These are phyloP conservation scores for Aspergillus fumigatus DNA, from an alignment of 2,329 filamentous ascomycete genomes.

Conservation along the genomic window DNA sequence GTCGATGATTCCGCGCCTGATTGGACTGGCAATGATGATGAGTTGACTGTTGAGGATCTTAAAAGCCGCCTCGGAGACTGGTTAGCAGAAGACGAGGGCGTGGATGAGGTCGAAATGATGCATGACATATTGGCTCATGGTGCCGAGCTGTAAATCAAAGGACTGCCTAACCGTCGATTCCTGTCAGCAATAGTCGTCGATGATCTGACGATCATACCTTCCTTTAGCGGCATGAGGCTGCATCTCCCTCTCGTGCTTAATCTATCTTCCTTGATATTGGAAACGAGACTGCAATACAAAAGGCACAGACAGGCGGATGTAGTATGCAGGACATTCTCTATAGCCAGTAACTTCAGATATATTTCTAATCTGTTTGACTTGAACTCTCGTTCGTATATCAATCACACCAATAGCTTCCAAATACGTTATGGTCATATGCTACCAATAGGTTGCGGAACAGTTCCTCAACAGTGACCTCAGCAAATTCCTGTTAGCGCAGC, in stretches of 20 bases:
- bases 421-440: not conserved
- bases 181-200: slow-evolving; percentile 1
- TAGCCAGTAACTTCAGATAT: slow-evolving; percentile 2
- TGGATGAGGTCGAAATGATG: not conserved
- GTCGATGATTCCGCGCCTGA: slow-evolving; percentile 3
- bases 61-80: slow-evolving; percentile 15
- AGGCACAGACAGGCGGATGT: not conserved
- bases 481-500: not conserved
- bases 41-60: slow-evolving; percentile 19
- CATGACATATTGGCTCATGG: not conserved
- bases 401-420: slow-evolving; percentile 5
- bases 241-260: not conserved
- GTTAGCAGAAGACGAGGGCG: slow-evolving; percentile 6
- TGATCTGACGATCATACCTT: not conserved
- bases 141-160: slow-evolving; percentile 3
- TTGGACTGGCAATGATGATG: slow-evolving; percentile 6
- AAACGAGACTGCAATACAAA: not conserved
- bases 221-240: not conserved
- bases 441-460: not conserved
- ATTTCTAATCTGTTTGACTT: slow-evolving; percentile 8
- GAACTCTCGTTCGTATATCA: slow-evolving; percentile 8
- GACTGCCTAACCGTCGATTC: not conserved
- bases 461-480: not conserved
- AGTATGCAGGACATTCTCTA: not conserved
- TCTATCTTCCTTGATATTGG: not conserved